Conservation (phyloP, 2,329 filamentous ascomycete species). For the Apiospora sp. region DNA sequence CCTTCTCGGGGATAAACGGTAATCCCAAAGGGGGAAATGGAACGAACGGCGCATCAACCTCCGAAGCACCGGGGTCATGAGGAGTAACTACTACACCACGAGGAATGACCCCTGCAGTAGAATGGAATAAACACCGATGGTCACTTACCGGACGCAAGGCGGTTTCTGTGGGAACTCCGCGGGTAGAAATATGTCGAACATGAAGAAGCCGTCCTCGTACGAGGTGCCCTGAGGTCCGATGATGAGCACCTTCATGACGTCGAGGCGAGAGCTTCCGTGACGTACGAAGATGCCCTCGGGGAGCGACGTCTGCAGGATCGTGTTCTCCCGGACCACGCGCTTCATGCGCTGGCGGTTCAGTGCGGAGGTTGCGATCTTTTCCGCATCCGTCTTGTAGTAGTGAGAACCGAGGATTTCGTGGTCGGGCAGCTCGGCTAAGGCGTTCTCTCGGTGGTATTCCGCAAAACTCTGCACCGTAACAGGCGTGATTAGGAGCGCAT, state of each 20-base stretch:
- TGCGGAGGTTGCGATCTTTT: neutral
- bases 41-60: too few species aligned
- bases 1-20: too few species aligned
- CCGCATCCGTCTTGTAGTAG: neutral
- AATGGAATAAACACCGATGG: too few species aligned
- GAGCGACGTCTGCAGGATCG: constrained; percentile 53
- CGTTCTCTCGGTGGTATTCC: constrained; percentile 1
- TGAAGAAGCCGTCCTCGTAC: constrained; percentile 62
- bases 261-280: constrained; percentile 52
- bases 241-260: constrained; percentile 60
- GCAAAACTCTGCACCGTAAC: neutral
- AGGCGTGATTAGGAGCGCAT: neutral
- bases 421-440: neutral
- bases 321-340: constrained; percentile 54
- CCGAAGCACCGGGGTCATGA: too few species aligned
- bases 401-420: neutral
- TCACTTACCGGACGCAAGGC: constrained; percentile 43
- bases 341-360: constrained; percentile 53
- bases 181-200: constrained; percentile 59
- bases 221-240: constrained; percentile 58
- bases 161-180: constrained; percentile 50
- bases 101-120: too few species aligned
- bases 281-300: constrained; percentile 60
- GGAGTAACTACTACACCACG: too few species aligned
- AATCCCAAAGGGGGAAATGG: too few species aligned